Evolutionary conservation across 371 early-diverging fungal genomes (phyloP).

Genomic region (Mucor saturninus): DNA sequence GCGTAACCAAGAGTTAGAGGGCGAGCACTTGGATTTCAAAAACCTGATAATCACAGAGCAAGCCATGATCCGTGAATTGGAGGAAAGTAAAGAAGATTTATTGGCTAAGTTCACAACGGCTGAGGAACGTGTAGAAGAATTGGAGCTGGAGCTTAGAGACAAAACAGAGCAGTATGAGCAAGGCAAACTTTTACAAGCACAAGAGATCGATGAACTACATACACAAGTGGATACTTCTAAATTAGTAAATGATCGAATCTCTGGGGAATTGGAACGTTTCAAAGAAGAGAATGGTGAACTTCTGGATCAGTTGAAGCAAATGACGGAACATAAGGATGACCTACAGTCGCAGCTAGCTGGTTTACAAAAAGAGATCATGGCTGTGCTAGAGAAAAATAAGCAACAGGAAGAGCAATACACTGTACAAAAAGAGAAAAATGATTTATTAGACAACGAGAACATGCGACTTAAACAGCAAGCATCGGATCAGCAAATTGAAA

Average conservation of each 20-base stretch:
- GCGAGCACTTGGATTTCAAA: slow-evolving; percentile 48
- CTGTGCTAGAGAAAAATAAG: neutral
- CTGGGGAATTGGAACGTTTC: slow-evolving; percentile 2
- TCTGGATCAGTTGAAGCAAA: neutral
- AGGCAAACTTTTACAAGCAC: slow-evolving; percentile 52
- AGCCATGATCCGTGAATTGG: slow-evolving; percentile 47
- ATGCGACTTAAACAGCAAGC: neutral
- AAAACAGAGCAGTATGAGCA: slow-evolving; percentile 10
- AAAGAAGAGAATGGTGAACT: neutral
- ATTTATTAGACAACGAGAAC: slow-evolving; percentile 4
- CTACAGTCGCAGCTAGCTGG: neutral
- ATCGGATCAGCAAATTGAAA: slow-evolving; percentile 2
- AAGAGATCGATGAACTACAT: slow-evolving; percentile 29
- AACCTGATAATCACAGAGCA: slow-evolving; percentile 55
- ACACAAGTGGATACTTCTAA: slow-evolving; percentile 15
- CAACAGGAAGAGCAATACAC: neutral
- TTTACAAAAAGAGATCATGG: neutral
- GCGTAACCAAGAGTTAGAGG: slow-evolving; percentile 60
- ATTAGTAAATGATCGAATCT: slow-evolving; percentile 9
- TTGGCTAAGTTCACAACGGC: slow-evolving; percentile 62
- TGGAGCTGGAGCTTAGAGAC: slow-evolving; percentile 19
- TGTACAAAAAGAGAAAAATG: slow-evolving; percentile 10
- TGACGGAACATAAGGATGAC: neutral
- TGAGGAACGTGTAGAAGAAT: slow-evolving; percentile 45
- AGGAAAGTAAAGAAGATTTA: slow-evolving; percentile 68